Percentiles rank a stretch among this genome's conserved stretches.
phyloP scores from a whole-genome alignment of 1,139 yeast species.

The Magnusiomyces suaveolens region DNA sequence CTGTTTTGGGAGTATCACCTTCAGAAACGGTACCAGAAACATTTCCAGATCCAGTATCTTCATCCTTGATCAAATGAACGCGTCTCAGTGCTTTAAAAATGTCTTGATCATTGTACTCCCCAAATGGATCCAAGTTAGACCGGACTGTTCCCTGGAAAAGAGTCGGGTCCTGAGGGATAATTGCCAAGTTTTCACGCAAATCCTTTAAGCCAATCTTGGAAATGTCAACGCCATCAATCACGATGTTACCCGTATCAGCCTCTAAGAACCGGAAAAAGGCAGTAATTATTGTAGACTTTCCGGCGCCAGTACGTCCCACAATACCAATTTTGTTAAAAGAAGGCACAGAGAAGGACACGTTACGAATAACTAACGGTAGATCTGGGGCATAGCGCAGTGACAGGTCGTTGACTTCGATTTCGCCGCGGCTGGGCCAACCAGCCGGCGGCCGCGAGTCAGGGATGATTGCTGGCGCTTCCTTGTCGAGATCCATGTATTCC shows the following conservation, averaged over 20 bases:
- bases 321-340: slow-evolving; percentile 84
- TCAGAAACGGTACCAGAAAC: background rate
- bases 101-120: slow-evolving; percentile 56
- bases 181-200: slow-evolving; percentile 74
- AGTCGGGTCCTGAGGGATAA: slow-evolving; percentile 92
- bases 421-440: slow-evolving; percentile 80
- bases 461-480: slow-evolving; percentile 67
- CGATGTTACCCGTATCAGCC: slow-evolving; percentile 73
- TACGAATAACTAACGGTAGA: slow-evolving; percentile 79
- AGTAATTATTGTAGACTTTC: slow-evolving; percentile 90
- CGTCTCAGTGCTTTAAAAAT: slow-evolving; percentile 79
- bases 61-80: slow-evolving; percentile 53
- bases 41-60: background rate
- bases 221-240: slow-evolving; percentile 86
- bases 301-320: slow-evolving; percentile 98
- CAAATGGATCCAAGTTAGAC: slow-evolving; percentile 73
- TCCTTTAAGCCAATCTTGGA: slow-evolving; percentile 71
- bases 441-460: slow-evolving; percentile 62
- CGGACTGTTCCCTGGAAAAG: slow-evolving; percentile 70
- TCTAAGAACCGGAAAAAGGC: slow-evolving; percentile 89
- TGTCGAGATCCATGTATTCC: slow-evolving; percentile 76
- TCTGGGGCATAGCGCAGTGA: slow-evolving; percentile 83
- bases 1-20: slow-evolving; percentile 28
- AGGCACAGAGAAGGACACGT: slow-evolving; percentile 68
- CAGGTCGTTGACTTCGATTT: slow-evolving; percentile 61